Evolutionary conservation across 1,139 yeast species (phyloP), one percentile per base, ranked within the genome.

Genomic region (Diutina siamensis): DNA sequence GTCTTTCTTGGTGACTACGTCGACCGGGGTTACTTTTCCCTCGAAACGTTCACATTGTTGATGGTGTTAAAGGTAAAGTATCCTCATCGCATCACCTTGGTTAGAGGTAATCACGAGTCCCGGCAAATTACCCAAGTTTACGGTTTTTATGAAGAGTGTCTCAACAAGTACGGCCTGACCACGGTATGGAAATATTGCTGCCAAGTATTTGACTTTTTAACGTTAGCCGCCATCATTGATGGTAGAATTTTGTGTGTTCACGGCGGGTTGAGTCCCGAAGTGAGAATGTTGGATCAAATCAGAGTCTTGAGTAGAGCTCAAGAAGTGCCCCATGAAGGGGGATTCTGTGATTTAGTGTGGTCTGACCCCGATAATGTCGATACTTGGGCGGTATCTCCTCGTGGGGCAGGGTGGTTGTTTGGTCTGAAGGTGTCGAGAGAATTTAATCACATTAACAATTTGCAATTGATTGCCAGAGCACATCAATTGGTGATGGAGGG

Each of bases 401-500:
- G 98, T 66, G 98, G 98, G 57, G 98, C 98, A 45, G 98, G 98
- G 50, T 94, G 84, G 77, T 67, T 74, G 57, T 71, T 71, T 64
- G 76, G 76, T 49, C 72, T 67, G 58, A 74, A 71, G 62, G 71
- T 70, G 50, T 65, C 71, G 33, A 72, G 71, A 53, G 75, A 71
- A 74, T 95, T 56, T 80, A 92, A 72, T 87, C 98, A 58, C 78
- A 82, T 70, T 76, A 92, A 92, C 64, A 83, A 84, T 55, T 74
- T 92, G 51, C 80, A 86, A 53, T 74, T 94, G 54, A 87, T 94
- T 51, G 95, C 97, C 5, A 76, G 98, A 58, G 98, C 98, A 5
- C 98, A 92, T 67, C 98, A 92, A 67, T 75, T 92, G 62, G 97
- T 92, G 38, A 92, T 92, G 98, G 98, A 92, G 59, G 98, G 98